These are phyloP conservation scores for Gentiana straminea DNA, from an alignment of 257 asterid genomes.

Conservation along the genomic window DNA sequence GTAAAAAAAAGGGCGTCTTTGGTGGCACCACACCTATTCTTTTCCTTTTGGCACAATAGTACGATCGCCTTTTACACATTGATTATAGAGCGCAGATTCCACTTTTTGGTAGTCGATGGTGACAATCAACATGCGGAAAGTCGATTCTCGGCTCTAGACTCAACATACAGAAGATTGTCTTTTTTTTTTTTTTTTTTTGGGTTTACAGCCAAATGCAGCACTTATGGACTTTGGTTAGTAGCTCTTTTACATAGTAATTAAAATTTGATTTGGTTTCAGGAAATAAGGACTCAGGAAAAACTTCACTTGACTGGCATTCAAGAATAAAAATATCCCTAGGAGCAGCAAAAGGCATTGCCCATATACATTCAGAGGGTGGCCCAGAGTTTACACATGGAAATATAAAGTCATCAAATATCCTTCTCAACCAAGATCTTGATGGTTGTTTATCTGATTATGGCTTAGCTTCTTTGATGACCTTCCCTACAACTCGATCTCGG, in stretches of 20 bases:
- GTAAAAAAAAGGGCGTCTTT: no score
- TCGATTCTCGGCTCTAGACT: no score
- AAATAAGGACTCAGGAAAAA: constrained; percentile 40
- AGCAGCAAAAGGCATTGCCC: constrained; percentile 77
- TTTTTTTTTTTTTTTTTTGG: no score
- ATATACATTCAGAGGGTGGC: constrained; percentile 69
- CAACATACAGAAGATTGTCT: background rate
- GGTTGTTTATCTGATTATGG: constrained; percentile 74
- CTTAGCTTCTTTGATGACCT: constrained; percentile 70
- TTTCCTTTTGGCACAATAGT: no score
- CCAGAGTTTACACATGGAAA: constrained; percentile 73
- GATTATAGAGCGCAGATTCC: no score
- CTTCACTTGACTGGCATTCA: constrained; percentile 76
- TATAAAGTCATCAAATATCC: constrained; percentile 73
- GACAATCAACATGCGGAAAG: no score
- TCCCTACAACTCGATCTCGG: constrained; percentile 56
- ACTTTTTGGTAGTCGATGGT: no score
- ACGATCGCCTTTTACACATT: no score
- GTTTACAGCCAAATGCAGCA: no score
- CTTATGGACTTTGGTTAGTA: no score
- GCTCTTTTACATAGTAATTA: background rate
- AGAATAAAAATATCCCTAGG: constrained; percentile 71
- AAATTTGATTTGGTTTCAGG: constrained; percentile 26
- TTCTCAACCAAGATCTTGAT: constrained; percentile 60
- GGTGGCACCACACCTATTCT: no score